These are phyloP conservation scores for Penicillium paxilli DNA, from an alignment of 495 filamentous ascomycete genomes.

Conservation along the genomic window DNA sequence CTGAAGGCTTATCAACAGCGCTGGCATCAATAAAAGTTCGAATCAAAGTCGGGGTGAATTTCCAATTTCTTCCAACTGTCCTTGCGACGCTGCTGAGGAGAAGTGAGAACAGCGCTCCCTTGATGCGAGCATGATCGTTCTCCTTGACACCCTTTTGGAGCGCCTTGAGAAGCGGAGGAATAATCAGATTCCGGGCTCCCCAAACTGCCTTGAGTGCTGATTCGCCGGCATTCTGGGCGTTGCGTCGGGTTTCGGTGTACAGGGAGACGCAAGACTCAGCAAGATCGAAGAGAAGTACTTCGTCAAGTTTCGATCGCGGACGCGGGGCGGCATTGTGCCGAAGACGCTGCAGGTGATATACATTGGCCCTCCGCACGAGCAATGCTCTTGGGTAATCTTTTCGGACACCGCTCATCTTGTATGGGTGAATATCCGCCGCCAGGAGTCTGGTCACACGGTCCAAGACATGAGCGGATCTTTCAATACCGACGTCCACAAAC, in stretches of 20 bases:
- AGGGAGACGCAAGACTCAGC: slow-evolving; percentile 89
- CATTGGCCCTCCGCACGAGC: slow-evolving; percentile 83
- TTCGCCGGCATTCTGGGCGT: slow-evolving; percentile 88
- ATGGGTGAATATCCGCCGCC: slow-evolving; percentile 80
- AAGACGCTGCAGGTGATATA: slow-evolving; percentile 91
- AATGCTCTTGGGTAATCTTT: slow-evolving; percentile 92
- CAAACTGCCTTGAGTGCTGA: slow-evolving; percentile 91
- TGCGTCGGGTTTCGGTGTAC: slow-evolving; percentile 92
- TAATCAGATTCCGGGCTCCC: slow-evolving; percentile 81
- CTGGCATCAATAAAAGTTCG: slow-evolving; percentile 86
- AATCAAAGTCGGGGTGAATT: slow-evolving; percentile 83
- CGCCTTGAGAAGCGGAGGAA: slow-evolving; percentile 77
- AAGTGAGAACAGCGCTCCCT: slow-evolving; percentile 88
- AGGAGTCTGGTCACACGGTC: slow-evolving; percentile 83
- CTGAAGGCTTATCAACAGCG: slow-evolving; percentile 86
- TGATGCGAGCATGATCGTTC: slow-evolving; percentile 84
- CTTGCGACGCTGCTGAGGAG: slow-evolving; percentile 87
- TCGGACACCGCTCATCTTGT: slow-evolving; percentile 88
- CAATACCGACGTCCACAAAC: slow-evolving; percentile 97
- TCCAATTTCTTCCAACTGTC: slow-evolving; percentile 86
- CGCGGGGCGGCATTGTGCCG: slow-evolving; percentile 89
- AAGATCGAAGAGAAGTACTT: slow-evolving; percentile 79
- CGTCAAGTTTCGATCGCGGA: slow-evolving; percentile 81
- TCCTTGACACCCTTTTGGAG: slow-evolving; percentile 80
- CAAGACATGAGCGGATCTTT: slow-evolving; percentile 89